Evolutionary conservation across 345 rosid species (phyloP).

Genomic region (Citrus trifoliata): DNA sequence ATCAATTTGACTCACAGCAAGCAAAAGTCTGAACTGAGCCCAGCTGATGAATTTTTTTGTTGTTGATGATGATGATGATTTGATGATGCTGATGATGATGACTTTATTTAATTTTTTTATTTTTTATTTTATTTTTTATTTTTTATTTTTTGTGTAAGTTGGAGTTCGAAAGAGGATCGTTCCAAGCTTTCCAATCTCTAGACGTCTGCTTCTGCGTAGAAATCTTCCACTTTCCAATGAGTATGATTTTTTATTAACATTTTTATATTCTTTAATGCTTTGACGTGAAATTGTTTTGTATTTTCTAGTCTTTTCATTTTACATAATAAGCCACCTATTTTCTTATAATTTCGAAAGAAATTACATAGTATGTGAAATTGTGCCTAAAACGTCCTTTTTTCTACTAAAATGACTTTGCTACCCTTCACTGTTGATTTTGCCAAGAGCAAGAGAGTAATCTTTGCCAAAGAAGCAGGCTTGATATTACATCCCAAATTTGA

Average conservation of each 20-base stretch:
- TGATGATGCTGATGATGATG: conserved; percentile 12
- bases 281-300: conserved; percentile 32
- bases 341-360: background rate
- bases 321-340: background rate
- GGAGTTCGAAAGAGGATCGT: conserved; percentile 18
- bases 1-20: background rate
- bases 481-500: too few relatives aligned
- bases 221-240: conserved; percentile 47
- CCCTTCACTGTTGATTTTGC: background rate
- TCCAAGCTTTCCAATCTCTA: conserved; percentile 47
- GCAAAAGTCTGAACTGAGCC: conserved; percentile 16
- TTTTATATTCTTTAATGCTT: conserved; percentile 24
- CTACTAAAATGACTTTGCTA: background rate
- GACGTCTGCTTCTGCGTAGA: conserved; percentile 30
- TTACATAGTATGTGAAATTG: background rate
- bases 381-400: background rate
- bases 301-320: background rate
- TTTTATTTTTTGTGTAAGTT: background rate
- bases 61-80: conserved; percentile 12
- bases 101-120: background rate
- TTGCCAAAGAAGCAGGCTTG: too few relatives aligned
- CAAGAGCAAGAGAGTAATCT: too few relatives aligned
- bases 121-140: background rate
- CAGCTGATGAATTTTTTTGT: conserved; percentile 24
- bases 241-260: conserved; percentile 28